phyloP scores from a whole-genome alignment of 208 protist genomes.

The Trypanosoma cruzi region DNA sequence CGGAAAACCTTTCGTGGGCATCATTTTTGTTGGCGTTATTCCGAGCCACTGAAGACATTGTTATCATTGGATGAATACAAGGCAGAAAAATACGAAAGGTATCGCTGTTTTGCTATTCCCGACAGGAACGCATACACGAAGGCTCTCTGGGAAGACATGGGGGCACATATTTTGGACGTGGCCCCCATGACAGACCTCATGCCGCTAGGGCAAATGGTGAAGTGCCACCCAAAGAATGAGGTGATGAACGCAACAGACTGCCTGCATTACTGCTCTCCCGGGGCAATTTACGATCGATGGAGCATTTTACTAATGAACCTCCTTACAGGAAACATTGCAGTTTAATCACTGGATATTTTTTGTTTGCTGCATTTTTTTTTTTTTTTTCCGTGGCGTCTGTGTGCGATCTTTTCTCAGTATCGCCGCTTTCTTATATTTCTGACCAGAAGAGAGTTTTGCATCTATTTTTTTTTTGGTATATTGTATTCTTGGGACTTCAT shows the following conservation, averaged over 20 bases:
- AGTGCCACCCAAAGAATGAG: slow-evolving; percentile 22
- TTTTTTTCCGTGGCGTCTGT: too few relatives aligned
- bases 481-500: too few relatives aligned
- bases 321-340: slow-evolving; percentile 23
- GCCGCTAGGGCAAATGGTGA: slow-evolving; percentile 27
- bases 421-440: too few relatives aligned
- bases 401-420: too few relatives aligned
- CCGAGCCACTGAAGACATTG: slow-evolving; percentile 6
- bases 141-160: slow-evolving; percentile 18
- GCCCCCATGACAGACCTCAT: slow-evolving; percentile 26
- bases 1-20: slow-evolving; percentile 30
- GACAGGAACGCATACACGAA: slow-evolving; percentile 22
- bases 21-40: slow-evolving; percentile 25
- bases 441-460: too few relatives aligned
- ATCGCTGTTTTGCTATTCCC: slow-evolving; percentile 29
- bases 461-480: slow-evolving; percentile 5
- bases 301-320: slow-evolving; percentile 29
- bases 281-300: slow-evolving; percentile 27
- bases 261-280: slow-evolving; percentile 36
- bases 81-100: slow-evolving; percentile 6
- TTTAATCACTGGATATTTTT: not conserved
- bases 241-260: slow-evolving; percentile 30
- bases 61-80: not conserved
- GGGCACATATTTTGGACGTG: slow-evolving; percentile 30
- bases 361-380: not conserved